Percentiles rank a stretch among this genome's conserved stretches.
phyloP scores from a whole-genome alignment of 2,329 filamentous ascomycete species.

The Cladorrhinum sp. region DNA sequence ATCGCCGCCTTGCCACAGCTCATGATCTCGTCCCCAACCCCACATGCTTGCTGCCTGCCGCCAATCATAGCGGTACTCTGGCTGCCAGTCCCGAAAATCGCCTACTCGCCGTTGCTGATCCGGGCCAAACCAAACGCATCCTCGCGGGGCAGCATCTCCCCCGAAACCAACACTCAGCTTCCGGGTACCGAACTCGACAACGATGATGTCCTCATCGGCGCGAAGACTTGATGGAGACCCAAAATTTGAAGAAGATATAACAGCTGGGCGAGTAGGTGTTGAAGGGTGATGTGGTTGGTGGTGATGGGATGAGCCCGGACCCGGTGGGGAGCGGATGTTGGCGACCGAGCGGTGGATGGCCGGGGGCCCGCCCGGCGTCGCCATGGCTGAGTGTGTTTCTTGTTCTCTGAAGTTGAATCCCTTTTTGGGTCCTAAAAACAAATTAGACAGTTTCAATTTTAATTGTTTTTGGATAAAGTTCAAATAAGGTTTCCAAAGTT shows the following conservation, averaged over 20 bases:
- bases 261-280: constrained; percentile 40
- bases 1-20: constrained; percentile 74
- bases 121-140: constrained; percentile 66
- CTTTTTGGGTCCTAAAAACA: too few species aligned
- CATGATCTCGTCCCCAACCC: constrained; percentile 61
- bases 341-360: constrained; percentile 57
- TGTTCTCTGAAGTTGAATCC: too few species aligned
- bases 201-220: constrained; percentile 77
- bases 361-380: constrained; percentile 24
- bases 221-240: constrained; percentile 60
- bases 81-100: constrained; percentile 72
- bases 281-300: constrained; percentile 48
- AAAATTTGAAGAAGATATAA: constrained; percentile 44
- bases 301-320: constrained; percentile 44
- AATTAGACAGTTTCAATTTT: too few species aligned
- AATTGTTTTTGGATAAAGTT: not conserved
- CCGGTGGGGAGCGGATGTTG: constrained; percentile 45
- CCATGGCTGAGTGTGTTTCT: constrained; percentile 7
- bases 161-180: constrained; percentile 81
- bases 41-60: constrained; percentile 44
- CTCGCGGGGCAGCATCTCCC: constrained; percentile 75
- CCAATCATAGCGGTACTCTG: constrained; percentile 49
- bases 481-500: not conserved
- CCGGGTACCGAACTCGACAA: constrained; percentile 80
- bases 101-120: constrained; percentile 74